These are phyloP conservation scores for Wickerhamomyces queroliae DNA, from an alignment of 805 yeast genomes.

Conservation along the genomic window DNA sequence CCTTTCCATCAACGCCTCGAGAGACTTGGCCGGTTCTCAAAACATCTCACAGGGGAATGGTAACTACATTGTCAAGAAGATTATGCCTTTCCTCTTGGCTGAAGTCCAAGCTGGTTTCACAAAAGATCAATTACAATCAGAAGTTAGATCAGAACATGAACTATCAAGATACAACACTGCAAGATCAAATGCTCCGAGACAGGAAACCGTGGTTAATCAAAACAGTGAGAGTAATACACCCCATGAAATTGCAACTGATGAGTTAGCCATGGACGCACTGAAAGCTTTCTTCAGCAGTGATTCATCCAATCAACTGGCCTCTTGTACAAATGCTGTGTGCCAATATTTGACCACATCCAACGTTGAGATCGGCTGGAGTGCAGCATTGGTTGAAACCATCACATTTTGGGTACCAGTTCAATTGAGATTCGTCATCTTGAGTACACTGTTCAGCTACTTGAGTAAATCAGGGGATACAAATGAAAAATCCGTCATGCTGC, in stretches of 20 bases:
- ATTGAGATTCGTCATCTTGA: slow-evolving; percentile 58
- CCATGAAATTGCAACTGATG: slow-evolving; percentile 20
- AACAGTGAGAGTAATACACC: slow-evolving; percentile 4
- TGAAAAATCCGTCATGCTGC: slow-evolving; percentile 30
- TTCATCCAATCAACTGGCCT: slow-evolving; percentile 52
- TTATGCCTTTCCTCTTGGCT: slow-evolving; percentile 13
- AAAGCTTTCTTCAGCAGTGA: slow-evolving; percentile 58
- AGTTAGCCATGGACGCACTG: slow-evolving; percentile 36
- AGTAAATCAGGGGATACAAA: slow-evolving; percentile 10
- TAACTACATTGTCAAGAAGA: slow-evolving; percentile 8
- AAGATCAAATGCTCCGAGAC: slow-evolving; percentile 3
- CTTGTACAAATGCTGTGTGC: slow-evolving; percentile 49
- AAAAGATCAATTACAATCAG: slow-evolving; percentile 10
- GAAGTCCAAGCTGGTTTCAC: slow-evolving; percentile 17
- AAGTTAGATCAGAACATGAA: slow-evolving; percentile 14
- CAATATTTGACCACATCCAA: slow-evolving; percentile 33
- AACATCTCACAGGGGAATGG: slow-evolving; percentile 12
- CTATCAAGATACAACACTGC: slow-evolving; percentile 17
- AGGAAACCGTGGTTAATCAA: slow-evolving; percentile 1
- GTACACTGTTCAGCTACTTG: slow-evolving; percentile 36
- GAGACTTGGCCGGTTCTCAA: slow-evolving; percentile 27
- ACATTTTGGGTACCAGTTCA: slow-evolving; percentile 81
- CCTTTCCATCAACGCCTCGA: slow-evolving; percentile 40
- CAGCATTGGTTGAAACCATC: slow-evolving; percentile 52
- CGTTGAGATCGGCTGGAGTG: slow-evolving; percentile 41